Base-by-base conservation (phyloP, 805 yeast species). In the Wickerhamiella vanderwaltii region DNA sequence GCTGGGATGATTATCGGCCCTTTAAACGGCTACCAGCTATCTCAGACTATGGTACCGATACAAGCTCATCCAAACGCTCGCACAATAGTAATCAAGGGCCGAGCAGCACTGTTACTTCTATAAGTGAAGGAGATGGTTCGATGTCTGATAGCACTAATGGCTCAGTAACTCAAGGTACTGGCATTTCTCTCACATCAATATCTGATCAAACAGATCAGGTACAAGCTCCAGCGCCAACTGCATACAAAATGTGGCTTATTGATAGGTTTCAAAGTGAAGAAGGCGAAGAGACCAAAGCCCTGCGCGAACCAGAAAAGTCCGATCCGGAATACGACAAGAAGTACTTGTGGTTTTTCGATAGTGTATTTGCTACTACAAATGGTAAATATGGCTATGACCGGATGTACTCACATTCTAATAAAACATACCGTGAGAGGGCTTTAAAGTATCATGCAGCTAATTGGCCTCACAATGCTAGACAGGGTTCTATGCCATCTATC, bases 301-400 rank as follows among this genome's bases (percentile, higher is more conserved):
- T 30, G 22, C 38, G 35, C 24, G 40, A 25, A 18, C 39, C 40
- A 3, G 40, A 19, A 13, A 32, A 29, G 19, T 15, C 32, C 11
- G 9, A 16, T 22, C 19, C n/a, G 12, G 24, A 31, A 30, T 33
- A 23, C 35, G 40, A 31, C 33, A 33, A 29, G 2, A 48, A 51
- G 24, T 56, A 45, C 35, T 43, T 37, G 20, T 56, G 60, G 60
- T 51, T 56, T 43, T 56, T 56, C 33, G 57, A 55, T 38, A 56
- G 53, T 36, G 29, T 34, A 7, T 46, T 40, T 33, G 40, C 39
- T 18, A 47, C 52, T 13, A 47, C 48, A 17, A 47, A 39, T 26
- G 48, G 52, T 30, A n/a, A n/a, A n/a, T 45, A 43, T 18, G 55
- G 57, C 31, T 56, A 56, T 35, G 57, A 56, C 43, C 39, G 48